phyloP scores from a whole-genome alignment of 2,329 filamentous ascomycete genomes.

The Fusarium floridanum region DNA sequence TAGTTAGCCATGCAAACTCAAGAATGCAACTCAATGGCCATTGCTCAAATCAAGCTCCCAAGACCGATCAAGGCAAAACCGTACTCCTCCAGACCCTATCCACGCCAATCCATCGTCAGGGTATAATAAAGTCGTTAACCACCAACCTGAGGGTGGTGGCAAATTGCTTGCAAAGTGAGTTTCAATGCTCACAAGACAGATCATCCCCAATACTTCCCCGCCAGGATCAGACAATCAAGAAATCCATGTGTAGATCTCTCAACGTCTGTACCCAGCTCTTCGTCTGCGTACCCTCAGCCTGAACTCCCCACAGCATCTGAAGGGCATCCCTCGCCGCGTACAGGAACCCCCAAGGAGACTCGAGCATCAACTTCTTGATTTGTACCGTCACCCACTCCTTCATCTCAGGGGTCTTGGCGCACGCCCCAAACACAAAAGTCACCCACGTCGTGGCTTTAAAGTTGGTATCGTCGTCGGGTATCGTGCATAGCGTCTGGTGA shows the following conservation, averaged over 20 bases:
- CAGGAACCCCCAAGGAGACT: slow-evolving; percentile 64
- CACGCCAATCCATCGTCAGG: neutral
- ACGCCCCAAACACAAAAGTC: slow-evolving; percentile 68
- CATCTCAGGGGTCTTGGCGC: slow-evolving; percentile 57
- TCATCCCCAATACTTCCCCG: neutral
- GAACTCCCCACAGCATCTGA: slow-evolving; percentile 57
- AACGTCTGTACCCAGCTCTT: slow-evolving; percentile 61
- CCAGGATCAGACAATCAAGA: slow-evolving; percentile 54
- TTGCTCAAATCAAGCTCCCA: neutral
- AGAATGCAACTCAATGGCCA: slow-evolving; percentile 12
- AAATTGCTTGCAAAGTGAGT: neutral
- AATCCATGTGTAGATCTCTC: slow-evolving; percentile 57
- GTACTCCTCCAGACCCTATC: slow-evolving; percentile 1
- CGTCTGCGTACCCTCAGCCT: slow-evolving; percentile 47
- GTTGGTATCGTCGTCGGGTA: slow-evolving; percentile 63
- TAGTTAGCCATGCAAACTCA: slow-evolving; percentile 63
- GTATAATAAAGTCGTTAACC: slow-evolving; percentile 2
- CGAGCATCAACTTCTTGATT: slow-evolving; percentile 55
- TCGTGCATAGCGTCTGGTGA: slow-evolving; percentile 59
- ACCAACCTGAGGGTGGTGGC: neutral
- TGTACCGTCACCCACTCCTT: slow-evolving; percentile 64
- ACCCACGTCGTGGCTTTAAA: slow-evolving; percentile 71
- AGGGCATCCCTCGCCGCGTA: slow-evolving; percentile 62
- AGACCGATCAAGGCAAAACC: neutral
- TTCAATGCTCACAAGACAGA: neutral